phyloP scores from a whole-genome alignment of 1,284 basidiomycete species.

The Cutaneotrichosporon cutaneum region DNA sequence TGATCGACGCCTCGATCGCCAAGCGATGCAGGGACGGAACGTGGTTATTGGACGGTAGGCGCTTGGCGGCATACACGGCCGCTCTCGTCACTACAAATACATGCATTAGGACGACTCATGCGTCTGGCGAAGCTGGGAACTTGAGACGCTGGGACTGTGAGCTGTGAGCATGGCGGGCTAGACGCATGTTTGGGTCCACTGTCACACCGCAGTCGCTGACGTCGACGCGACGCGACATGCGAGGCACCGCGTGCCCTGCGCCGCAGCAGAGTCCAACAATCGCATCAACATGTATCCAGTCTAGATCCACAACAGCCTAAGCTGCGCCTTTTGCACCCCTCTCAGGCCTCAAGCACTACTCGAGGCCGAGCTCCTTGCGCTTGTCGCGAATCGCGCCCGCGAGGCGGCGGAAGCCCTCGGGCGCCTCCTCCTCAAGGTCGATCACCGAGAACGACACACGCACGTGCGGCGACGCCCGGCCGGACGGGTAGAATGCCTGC shows the following conservation, averaged over 20 bases:
- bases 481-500: conserved; percentile 67
- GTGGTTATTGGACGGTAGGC: neutral
- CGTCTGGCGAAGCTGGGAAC: too few relatives aligned
- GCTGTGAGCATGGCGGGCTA: too few relatives aligned
- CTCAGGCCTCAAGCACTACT: conserved; percentile 10
- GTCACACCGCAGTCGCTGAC: too few relatives aligned
- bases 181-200: too few relatives aligned
- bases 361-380: conserved; percentile 26
- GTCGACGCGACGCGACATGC: too few relatives aligned
- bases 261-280: neutral
- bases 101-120: neutral
- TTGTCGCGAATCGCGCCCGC: conserved; percentile 61
- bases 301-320: neutral
- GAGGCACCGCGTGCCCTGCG: neutral
- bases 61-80: neutral
- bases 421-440: conserved; percentile 64
- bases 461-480: conserved; percentile 67
- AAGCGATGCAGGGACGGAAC: too few relatives aligned
- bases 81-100: neutral
- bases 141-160: too few relatives aligned
- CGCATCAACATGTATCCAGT: neutral
- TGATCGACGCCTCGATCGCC: neutral
- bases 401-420: conserved; percentile 71
- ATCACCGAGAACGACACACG: conserved; percentile 76
- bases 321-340: neutral